Evolutionary conservation across 2,329 filamentous ascomycete species (phyloP).

Genomic region (Esteya vermicola): DNA sequence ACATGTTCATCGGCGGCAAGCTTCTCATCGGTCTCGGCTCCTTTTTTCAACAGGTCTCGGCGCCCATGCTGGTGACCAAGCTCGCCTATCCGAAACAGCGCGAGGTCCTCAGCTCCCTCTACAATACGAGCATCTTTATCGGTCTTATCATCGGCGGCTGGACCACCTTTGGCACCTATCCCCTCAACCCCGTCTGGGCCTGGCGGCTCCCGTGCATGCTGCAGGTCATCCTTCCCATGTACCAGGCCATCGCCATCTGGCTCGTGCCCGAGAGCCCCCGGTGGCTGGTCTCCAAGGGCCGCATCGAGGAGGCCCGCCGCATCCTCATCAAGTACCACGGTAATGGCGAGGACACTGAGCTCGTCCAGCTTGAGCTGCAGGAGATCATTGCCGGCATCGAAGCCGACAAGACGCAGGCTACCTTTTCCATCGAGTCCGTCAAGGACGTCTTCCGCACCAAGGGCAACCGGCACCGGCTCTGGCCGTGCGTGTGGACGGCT

Average conservation of each 20-base stretch:
- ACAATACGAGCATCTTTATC: slow-evolving; percentile 1
- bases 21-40: slow-evolving; percentile 21
- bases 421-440: background rate
- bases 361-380: background rate
- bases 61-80: slow-evolving; percentile 27
- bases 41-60: slow-evolving; percentile 23
- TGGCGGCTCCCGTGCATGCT: slow-evolving; percentile 6
- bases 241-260: slow-evolving; percentile 5
- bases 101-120: slow-evolving; percentile 14
- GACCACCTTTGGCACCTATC: slow-evolving; percentile 5
- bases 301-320: slow-evolving; percentile 1
- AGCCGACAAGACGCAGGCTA: slow-evolving; percentile 3
- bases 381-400: slow-evolving; percentile 2
- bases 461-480: slow-evolving; percentile 7
- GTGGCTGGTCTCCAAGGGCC: slow-evolving; percentile 11
- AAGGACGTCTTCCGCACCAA: background rate
- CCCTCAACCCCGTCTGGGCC: slow-evolving; percentile 2
- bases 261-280: slow-evolving; percentile 12
- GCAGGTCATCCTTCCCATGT: slow-evolving; percentile 2
- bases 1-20: slow-evolving; percentile 24
- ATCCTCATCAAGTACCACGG: slow-evolving; percentile 1
- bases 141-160: slow-evolving; percentile 9
- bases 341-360: background rate
- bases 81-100: slow-evolving; percentile 18
- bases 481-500: slow-evolving; percentile 3